A percentile compares a stretch with the other conserved stretches of the same genome.
phyloP scores from a whole-genome alignment of 345 rosid genomes.

The Ailanthus altissimus region DNA sequence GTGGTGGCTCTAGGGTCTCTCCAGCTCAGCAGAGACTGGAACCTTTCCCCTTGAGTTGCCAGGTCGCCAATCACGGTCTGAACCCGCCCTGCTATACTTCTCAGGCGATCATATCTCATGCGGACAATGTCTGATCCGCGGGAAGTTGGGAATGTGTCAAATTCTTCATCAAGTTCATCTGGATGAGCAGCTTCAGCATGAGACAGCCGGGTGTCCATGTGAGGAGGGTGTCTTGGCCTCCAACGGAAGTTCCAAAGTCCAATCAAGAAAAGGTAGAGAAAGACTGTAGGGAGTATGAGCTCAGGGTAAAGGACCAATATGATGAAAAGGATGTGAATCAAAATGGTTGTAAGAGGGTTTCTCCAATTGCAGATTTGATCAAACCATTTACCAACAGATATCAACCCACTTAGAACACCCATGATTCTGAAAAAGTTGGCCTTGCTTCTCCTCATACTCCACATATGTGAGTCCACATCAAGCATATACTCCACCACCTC shows the following conservation, averaged over 20 bases:
- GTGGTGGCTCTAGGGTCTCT: conserved; percentile 95
- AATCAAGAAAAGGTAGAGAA: conserved; percentile 85
- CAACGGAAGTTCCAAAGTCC: conserved; percentile 92
- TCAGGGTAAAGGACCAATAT: conserved; percentile 89
- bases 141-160: conserved; percentile 86
- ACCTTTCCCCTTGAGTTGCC: conserved; percentile 93
- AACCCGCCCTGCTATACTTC: conserved; percentile 89
- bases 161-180: conserved; percentile 93
- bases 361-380: conserved; percentile 94
- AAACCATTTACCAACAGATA: conserved; percentile 86
- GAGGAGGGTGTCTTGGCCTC: conserved; percentile 94
- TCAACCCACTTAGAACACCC: conserved; percentile 71
- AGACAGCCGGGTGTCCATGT: conserved; percentile 93
- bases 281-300: conserved; percentile 80
- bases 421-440: conserved; percentile 82
- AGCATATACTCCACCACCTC: conserved; percentile 98
- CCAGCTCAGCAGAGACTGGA: conserved; percentile 88
- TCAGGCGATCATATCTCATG: conserved; percentile 88
- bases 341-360: conserved; percentile 83
- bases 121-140: conserved; percentile 65
- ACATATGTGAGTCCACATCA: conserved; percentile 97
- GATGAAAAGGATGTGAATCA: conserved; percentile 77
- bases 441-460: conserved; percentile 99
- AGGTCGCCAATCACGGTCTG: conserved; percentile 97
- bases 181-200: conserved; percentile 88